phyloP scores from a whole-genome alignment of 1,139 yeast species.

The Lodderomyces oxycetoniae region DNA sequence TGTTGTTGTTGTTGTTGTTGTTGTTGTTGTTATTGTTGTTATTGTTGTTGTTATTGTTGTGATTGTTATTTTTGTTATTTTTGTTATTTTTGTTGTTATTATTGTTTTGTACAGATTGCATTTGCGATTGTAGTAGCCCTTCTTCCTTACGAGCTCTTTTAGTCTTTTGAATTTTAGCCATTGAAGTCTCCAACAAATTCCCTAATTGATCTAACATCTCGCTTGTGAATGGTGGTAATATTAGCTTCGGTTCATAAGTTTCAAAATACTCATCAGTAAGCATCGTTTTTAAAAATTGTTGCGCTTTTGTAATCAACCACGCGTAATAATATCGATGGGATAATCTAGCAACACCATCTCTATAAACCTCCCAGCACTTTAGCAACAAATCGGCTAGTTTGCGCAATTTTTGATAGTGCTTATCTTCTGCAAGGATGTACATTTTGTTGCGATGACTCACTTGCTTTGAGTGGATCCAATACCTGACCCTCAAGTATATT shows the following conservation, averaged over 20 bases:
- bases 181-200: slow-evolving; percentile 15
- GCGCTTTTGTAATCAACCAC: slow-evolving; percentile 33
- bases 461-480: slow-evolving; percentile 8
- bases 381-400: slow-evolving; percentile 15
- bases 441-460: slow-evolving; percentile 14
- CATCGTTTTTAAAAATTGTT: slow-evolving; percentile 22
- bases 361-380: slow-evolving; percentile 19
- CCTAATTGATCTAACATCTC: slow-evolving; percentile 23
- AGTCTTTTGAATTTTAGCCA: slow-evolving; percentile 12
- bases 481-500: slow-evolving; percentile 20
- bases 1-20: neutral
- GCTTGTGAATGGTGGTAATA: slow-evolving; percentile 11
- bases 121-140: too few species aligned
- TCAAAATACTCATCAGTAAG: slow-evolving; percentile 21
- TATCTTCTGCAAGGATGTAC: slow-evolving; percentile 9
- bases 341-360: slow-evolving; percentile 17
- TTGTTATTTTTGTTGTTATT: slow-evolving; percentile 4
- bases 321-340: slow-evolving; percentile 36
- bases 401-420: slow-evolving; percentile 14
- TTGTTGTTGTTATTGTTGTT: slow-evolving; percentile 1
- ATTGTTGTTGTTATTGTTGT: neutral
- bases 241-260: slow-evolving; percentile 12
- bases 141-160: slow-evolving; percentile 1
- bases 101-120: too few species aligned
- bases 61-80: neutral